Evolutionary conservation across 176 grass and related monocot genomes (phyloP).

Genomic region (Paspalum vaginatum): DNA sequence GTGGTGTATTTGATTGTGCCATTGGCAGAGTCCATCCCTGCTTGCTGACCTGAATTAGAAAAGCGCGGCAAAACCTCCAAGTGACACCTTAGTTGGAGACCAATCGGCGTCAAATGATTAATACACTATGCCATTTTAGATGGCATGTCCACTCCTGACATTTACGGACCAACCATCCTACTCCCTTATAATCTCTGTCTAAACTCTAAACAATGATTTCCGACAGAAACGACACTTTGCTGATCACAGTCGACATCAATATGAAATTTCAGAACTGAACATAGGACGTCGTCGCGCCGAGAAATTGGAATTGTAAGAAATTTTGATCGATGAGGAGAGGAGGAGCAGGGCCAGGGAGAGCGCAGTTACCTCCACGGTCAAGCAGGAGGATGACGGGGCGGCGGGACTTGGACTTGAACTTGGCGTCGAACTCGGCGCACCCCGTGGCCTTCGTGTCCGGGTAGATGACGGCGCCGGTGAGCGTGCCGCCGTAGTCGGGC

Average conservation of each 20-base stretch:
- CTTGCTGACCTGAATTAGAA: conserved; percentile 2
- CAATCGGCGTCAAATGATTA: conserved; percentile 40
- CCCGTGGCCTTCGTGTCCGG: conserved; percentile 74
- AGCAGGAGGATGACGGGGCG: conserved; percentile 85
- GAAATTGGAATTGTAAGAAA: too few relatives aligned
- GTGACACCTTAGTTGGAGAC: conserved; percentile 39
- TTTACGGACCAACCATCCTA: not conserved
- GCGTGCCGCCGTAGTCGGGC: conserved; percentile 87
- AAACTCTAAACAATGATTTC: not conserved
- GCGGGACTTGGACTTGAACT: conserved; percentile 76
- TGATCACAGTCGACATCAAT: not conserved
- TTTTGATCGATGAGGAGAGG: too few relatives aligned
- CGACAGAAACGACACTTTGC: not conserved
- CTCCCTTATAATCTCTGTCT: not conserved
- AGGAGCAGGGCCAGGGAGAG: not conserved
- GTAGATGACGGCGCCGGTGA: conserved; percentile 79
- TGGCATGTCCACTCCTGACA: not conserved
- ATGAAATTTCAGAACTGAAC: not conserved
- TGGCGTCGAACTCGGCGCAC: conserved; percentile 52
- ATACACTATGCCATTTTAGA: not conserved
- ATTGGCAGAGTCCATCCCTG: not conserved
- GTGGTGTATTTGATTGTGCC: not conserved
- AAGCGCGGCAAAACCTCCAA: not conserved
- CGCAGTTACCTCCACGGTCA: conserved; percentile 72
- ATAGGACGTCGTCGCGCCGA: not conserved